Base-by-base conservation (phyloP, 768 basidiomycete genomes). In the Roridomyces roridus region DNA sequence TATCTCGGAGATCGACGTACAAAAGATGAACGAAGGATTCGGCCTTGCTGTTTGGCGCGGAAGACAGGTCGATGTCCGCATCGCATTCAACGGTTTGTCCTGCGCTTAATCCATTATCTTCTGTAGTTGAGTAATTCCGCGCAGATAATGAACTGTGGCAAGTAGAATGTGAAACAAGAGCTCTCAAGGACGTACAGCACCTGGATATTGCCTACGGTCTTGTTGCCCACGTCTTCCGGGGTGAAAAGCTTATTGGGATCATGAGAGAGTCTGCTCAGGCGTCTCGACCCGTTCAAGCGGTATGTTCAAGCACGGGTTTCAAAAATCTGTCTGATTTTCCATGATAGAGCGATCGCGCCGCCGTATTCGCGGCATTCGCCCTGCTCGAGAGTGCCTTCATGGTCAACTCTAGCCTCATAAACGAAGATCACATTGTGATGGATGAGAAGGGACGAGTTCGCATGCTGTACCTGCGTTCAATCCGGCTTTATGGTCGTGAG, bases 301-400 rank as follows among this genome's bases (percentile, higher is more conserved):
- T 47, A 43, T 52, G 46, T 39, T 21, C n/a, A n/a, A n/a, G 5
- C 29, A 9, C 2, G 0, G 17, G 18, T 31, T 2, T 50, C 25
- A 25, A 3, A 4, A 14, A 14, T 18, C 18, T 20, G 21, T 9
- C 4, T 31, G 0, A n/a, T 18, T 39, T 14, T 31, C 44, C 15
- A 8, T 28, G n/a, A n/a, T 21, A 59, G 55, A 34, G 37, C 1
- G 60, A 62, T 50, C 60, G 60, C 20, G 51, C 60, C 14, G 29
- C 17, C 15, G 55, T 62, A 7, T 62, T 40, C 24, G 55, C 60
- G 10, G 60, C 55, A 12, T 44, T 57, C 9, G 55, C 60, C 9
- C 47, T 35, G 41, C 46, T 62, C 1, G 60, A 62, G 37, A 51
- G 60, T 36, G 46, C 40, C 4, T 49, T 34, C 15, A 42, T 62